phyloP scores from a whole-genome alignment of 106 monocot species.

The Dioscorea dumetorum region DNA sequence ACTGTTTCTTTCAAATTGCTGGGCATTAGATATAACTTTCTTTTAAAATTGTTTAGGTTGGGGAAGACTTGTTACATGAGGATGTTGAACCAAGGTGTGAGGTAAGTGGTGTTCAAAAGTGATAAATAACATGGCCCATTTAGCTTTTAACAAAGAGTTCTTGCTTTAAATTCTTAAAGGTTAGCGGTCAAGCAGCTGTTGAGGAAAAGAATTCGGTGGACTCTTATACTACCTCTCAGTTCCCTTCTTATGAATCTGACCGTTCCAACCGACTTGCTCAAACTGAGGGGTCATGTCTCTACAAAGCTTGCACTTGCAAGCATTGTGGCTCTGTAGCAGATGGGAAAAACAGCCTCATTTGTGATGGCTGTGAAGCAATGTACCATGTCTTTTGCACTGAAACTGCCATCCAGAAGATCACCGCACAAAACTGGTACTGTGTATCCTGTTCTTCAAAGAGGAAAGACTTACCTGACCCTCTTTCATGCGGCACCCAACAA shows the following conservation, averaged over 20 bases:
- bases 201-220: conserved; percentile 35
- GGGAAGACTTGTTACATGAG: conserved; percentile 16
- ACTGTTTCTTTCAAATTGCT: not conserved
- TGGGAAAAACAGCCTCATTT: conserved; percentile 51
- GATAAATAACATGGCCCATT: not conserved
- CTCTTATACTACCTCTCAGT: conserved; percentile 27
- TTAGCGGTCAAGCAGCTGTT: conserved; percentile 7
- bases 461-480: conserved; percentile 9
- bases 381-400: conserved; percentile 65
- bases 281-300: conserved; percentile 35
- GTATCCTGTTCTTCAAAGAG: conserved; percentile 20
- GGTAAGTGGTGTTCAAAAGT: conserved; percentile 15
- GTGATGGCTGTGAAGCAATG: conserved; percentile 68
- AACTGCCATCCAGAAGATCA: conserved; percentile 30
- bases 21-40: not conserved
- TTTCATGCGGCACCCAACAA: conserved; percentile 3
- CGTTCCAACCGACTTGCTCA: conserved; percentile 43
- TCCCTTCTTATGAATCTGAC: conserved; percentile 44
- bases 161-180: conserved; percentile 11
- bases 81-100: conserved; percentile 24
- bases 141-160: not conserved
- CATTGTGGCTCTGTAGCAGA: conserved; percentile 40
- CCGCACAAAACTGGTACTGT: conserved; percentile 57
- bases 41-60: conserved; percentile 20
- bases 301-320: conserved; percentile 47